phyloP scores from a whole-genome alignment of 2,329 filamentous ascomycete species.

The Clonostachys sp. region DNA sequence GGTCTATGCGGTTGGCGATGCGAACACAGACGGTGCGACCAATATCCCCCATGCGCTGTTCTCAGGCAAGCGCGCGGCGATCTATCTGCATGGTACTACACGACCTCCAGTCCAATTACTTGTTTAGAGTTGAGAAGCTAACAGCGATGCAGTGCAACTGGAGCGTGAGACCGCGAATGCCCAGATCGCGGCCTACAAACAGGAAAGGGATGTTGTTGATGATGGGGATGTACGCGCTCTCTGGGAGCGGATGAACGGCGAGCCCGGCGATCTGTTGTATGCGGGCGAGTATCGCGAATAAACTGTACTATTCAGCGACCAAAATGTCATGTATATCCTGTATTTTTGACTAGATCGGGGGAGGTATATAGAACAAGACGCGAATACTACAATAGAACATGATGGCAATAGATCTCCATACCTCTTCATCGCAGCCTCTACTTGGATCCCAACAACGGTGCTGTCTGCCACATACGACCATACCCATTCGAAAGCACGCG shows the following conservation, averaged over 20 bases:
- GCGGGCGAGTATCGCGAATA: conserved; percentile 31
- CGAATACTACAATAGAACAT: too few species aligned
- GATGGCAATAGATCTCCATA: too few species aligned
- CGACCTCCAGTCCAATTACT: too few species aligned
- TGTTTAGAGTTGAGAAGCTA: neutral
- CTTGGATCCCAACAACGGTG: too few species aligned
- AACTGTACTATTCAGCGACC: too few species aligned
- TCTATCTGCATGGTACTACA: conserved; percentile 49
- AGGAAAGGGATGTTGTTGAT: conserved; percentile 8
- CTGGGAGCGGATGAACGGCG: conserved; percentile 40
- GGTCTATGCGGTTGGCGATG: conserved; percentile 55
- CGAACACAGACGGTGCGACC: conserved; percentile 53
- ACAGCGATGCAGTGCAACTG: conserved; percentile 25
- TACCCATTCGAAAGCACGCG: too few species aligned
- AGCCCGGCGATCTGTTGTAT: conserved; percentile 34
- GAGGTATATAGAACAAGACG: too few species aligned
- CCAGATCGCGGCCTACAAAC: conserved; percentile 20
- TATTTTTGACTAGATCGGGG: too few species aligned
- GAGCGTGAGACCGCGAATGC: conserved; percentile 29
- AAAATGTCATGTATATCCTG: too few species aligned
- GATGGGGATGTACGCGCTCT: conserved; percentile 24
- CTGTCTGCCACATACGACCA: too few species aligned
- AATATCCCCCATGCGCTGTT: conserved; percentile 59
- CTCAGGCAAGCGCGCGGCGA: conserved; percentile 52
- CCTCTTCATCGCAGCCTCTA: too few species aligned